Evolutionary conservation across 1,139 yeast genomes (phyloP).

Genomic region (Kurtzmaniella quercitrusa): DNA sequence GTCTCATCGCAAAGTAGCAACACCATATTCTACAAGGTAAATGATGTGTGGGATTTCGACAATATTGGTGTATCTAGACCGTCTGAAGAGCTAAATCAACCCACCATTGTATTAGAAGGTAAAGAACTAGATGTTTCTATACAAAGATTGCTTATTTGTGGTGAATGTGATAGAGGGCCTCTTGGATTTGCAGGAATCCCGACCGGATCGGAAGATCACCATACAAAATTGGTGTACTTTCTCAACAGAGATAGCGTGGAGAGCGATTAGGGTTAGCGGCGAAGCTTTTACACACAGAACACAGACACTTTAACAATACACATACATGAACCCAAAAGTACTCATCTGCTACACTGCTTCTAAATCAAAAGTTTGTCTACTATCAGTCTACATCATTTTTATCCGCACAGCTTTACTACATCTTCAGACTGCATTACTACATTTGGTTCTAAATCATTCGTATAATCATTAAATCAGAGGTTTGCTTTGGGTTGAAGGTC

Average conservation of each 20-base stretch:
- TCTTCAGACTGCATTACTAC: no score
- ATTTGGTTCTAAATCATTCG: no score
- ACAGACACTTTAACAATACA: no score
- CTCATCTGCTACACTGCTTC: no score
- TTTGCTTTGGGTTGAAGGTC: slow-evolving; percentile 30
- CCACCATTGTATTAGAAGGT: slow-evolving; percentile 13
- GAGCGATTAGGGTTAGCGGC: slow-evolving; percentile 22
- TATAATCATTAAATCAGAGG: slow-evolving; percentile 15
- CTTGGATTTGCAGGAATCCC: slow-evolving; percentile 59
- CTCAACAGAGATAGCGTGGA: slow-evolving; percentile 41
- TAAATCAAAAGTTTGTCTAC: no score
- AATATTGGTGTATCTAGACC: slow-evolving; percentile 69
- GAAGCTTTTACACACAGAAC: neutral
- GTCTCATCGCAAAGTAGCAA: slow-evolving; percentile 5
- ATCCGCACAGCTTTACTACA: no score
- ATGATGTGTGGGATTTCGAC: slow-evolving; percentile 73
- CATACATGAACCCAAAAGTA: no score
- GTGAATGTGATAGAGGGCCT: slow-evolving; percentile 76
- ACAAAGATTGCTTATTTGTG: slow-evolving; percentile 54
- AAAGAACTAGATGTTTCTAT: slow-evolving; percentile 22
- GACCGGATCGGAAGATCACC: slow-evolving; percentile 20
- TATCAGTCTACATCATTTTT: no score
- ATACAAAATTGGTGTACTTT: slow-evolving; percentile 39
- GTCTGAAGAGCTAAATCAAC: slow-evolving; percentile 20
- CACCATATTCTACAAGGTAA: slow-evolving; percentile 5